Percentiles rank a stretch among this genome's conserved stretches.
Conservation (phyloP, 768 basidiomycete genomes). For the Leccinum subtestaceum region DNA sequence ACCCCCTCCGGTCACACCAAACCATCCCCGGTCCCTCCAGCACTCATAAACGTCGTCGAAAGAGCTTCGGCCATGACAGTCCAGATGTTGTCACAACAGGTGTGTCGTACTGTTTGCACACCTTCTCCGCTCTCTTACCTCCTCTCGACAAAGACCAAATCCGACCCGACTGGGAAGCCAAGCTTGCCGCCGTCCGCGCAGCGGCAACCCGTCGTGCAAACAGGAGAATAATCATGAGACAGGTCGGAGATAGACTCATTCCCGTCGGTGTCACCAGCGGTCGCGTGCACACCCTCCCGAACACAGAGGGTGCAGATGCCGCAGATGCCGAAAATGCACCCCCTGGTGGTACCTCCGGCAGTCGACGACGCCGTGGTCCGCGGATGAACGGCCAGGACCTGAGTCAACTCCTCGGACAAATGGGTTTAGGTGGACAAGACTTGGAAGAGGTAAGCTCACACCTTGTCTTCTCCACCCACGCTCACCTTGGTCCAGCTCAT, state of each 20-base stretch:
- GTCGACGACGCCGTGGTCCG: conserved; percentile 60
- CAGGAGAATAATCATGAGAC: conserved; percentile 95
- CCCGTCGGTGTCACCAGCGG: conserved; percentile 96
- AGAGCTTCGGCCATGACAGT: conserved; percentile 83
- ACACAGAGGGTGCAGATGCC: conserved; percentile 52
- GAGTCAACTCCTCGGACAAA: conserved; percentile 55
- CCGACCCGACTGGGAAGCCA: conserved; percentile 97
- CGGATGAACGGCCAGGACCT: conserved; percentile 53
- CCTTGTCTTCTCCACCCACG: conserved; percentile 7
- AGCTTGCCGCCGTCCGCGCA: conserved; percentile 90
- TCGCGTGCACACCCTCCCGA: conserved; percentile 63
- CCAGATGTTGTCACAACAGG: conserved; percentile 92
- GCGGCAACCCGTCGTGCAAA: conserved; percentile 96
- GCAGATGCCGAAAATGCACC: conserved; percentile 37
- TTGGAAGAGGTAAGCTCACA: conserved; percentile 75
- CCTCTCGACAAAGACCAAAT: conserved; percentile 70
- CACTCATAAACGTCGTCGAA: conserved; percentile 73
- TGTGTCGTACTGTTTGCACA: conserved; percentile 33
- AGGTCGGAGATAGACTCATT: conserved; percentile 95
- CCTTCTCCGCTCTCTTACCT: conserved; percentile 8
- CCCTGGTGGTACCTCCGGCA: conserved; percentile 37
- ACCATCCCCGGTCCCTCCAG: conserved; percentile 38
- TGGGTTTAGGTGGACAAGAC: conserved; percentile 83
- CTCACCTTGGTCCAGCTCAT: conserved; percentile 61
- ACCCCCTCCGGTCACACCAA: conserved; percentile 48